Conservation (phyloP, 441 rosid genomes). For the Pelargonium hybrid region DNA sequence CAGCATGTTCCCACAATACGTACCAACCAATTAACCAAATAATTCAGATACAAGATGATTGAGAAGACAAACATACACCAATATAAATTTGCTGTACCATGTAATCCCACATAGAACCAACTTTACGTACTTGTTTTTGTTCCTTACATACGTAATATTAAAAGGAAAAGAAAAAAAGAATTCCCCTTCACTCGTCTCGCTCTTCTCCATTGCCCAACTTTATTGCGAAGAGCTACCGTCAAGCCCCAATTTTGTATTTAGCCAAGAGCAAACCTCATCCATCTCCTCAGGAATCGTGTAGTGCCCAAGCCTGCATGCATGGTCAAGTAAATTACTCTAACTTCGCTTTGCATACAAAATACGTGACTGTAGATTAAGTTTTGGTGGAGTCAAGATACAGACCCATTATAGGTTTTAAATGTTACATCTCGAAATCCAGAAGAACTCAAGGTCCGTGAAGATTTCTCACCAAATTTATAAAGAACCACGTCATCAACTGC, state of each 20-base stretch:
- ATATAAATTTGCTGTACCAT: no score
- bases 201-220: background rate
- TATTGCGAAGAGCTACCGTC: constrained; percentile 21
- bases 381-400: background rate
- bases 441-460: constrained; percentile 35
- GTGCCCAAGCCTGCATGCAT: constrained; percentile 55
- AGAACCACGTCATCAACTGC: constrained; percentile 59
- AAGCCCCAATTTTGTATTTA: constrained; percentile 39
- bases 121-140: background rate
- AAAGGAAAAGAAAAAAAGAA: background rate
- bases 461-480: constrained; percentile 44
- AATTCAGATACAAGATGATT: background rate
- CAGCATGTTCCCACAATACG: background rate
- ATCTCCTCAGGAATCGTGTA: constrained; percentile 52
- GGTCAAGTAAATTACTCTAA: background rate
- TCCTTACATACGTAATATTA: background rate
- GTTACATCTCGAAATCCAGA: constrained; percentile 37
- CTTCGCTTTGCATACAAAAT: background rate
- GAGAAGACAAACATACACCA: background rate
- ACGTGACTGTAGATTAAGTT: background rate
- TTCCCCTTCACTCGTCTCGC: background rate
- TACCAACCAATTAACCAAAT: background rate
- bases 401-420: constrained; percentile 38
- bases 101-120: background rate
- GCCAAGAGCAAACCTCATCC: constrained; percentile 47